Evolutionary conservation across 768 basidiomycete genomes (phyloP).

Genomic region (Amanita exitialis): DNA sequence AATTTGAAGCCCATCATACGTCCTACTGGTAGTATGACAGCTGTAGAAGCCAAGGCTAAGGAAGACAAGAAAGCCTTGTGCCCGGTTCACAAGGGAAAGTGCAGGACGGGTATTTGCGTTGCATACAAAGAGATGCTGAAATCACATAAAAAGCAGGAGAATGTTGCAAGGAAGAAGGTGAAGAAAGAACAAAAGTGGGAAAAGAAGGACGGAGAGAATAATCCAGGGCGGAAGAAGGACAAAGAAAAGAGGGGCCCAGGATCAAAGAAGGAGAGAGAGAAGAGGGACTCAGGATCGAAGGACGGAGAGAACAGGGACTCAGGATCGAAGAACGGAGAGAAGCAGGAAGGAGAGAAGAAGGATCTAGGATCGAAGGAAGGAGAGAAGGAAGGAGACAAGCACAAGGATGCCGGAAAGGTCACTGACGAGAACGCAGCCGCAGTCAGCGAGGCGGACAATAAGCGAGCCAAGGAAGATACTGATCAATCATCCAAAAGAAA

Average conservation of each 20-base stretch:
- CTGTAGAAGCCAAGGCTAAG: background rate
- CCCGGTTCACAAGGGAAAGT: slow-evolving; percentile 1
- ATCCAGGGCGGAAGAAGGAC: too few relatives aligned
- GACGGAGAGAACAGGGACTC: too few relatives aligned
- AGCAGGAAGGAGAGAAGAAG: background rate
- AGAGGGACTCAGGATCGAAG: background rate
- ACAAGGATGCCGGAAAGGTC: too few relatives aligned
- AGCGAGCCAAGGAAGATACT: background rate
- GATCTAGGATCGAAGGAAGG: background rate
- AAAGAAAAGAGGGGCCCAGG: too few relatives aligned
- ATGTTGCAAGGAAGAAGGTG: background rate
- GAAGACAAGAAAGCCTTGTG: background rate
- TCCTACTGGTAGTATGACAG: background rate
- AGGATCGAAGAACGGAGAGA: too few relatives aligned
- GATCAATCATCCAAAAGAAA: background rate
- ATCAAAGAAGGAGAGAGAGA: too few relatives aligned
- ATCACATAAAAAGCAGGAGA: background rate
- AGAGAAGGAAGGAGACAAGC: too few relatives aligned
- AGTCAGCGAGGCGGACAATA: too few relatives aligned
- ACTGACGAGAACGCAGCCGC: too few relatives aligned
- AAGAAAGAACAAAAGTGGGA: background rate
- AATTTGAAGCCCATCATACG: background rate
- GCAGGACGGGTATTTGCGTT: background rate
- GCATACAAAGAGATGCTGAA: background rate
- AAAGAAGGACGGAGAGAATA: background rate